phyloP scores from a whole-genome alignment of 306 rosid genomes.

The Rosa persica region DNA sequence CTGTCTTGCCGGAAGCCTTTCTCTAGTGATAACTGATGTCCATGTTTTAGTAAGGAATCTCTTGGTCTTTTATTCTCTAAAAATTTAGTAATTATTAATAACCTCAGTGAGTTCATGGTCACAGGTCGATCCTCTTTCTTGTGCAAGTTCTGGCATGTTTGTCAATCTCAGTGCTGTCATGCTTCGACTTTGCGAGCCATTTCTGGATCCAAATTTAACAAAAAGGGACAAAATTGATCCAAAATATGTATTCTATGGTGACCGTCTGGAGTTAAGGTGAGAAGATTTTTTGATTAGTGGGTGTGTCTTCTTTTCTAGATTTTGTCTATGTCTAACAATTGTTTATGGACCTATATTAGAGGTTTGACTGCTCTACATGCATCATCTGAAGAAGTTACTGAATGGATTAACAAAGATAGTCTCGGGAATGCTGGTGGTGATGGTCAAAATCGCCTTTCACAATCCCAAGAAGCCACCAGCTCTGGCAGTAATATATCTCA shows the following conservation, averaged over 20 bases:
- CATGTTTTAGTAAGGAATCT: neutral
- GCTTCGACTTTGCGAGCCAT: constrained; percentile 95
- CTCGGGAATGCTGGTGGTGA: constrained; percentile 46
- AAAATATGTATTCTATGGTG: constrained; percentile 71
- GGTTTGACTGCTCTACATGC: constrained; percentile 98
- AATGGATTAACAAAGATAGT: constrained; percentile 62
- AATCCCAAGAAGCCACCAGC: constrained; percentile 89
- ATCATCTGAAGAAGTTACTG: constrained; percentile 89
- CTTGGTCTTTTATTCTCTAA: constrained; percentile 2
- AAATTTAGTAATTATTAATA: neutral
- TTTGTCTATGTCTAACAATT: constrained; percentile 34
- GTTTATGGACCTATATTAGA: constrained; percentile 44
- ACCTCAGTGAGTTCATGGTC: constrained; percentile 3
- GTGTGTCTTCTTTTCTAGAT: constrained; percentile 14
- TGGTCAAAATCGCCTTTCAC: constrained; percentile 64
- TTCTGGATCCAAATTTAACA: constrained; percentile 78
- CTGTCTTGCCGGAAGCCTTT: neutral
- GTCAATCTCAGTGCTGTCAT: constrained; percentile 94
- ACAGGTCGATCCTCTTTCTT: constrained; percentile 86
- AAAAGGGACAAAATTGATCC: constrained; percentile 92
- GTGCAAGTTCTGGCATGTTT: constrained; percentile 99
- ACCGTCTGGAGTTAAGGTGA: constrained; percentile 85
- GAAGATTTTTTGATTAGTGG: constrained; percentile 25
- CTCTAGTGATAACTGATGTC: neutral
- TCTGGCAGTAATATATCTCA: constrained; percentile 59